phyloP scores from a whole-genome alignment of 257 asterid genomes.

The Scutellaria galericulata region DNA sequence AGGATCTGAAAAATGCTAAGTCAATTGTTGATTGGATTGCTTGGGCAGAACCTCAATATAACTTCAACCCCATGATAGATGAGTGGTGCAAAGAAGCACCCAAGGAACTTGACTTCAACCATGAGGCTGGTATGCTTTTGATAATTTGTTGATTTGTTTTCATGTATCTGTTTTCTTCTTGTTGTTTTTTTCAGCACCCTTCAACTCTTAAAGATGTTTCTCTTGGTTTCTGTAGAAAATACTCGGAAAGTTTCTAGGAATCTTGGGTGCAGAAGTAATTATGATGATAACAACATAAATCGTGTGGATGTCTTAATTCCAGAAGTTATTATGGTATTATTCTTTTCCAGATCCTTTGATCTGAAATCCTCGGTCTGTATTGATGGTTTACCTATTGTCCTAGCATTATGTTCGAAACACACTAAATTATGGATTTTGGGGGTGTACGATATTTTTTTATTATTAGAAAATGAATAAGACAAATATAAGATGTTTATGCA shows the following conservation, averaged over 20 bases:
- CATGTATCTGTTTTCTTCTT: conserved; percentile 14
- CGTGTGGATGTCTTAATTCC: conserved; percentile 94
- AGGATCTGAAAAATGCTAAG: conserved; percentile 96
- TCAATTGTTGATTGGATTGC: conserved; percentile 97
- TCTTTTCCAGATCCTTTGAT: conserved; percentile 37
- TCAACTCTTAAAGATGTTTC: conserved; percentile 34
- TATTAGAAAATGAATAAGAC: conserved; percentile 6
- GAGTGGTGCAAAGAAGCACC: conserved; percentile 99
- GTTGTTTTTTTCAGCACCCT: background rate
- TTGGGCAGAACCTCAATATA: conserved; percentile 98
- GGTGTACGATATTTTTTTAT: conserved; percentile 4
- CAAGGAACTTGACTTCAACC: conserved; percentile 88
- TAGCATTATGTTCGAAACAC: background rate
- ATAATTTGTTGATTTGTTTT: conserved; percentile 27
- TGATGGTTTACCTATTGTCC: conserved; percentile 17
- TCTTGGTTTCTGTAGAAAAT: conserved; percentile 65
- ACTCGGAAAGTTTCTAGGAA: conserved; percentile 77
- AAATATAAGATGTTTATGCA: conserved; percentile 1
- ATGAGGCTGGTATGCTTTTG: conserved; percentile 79
- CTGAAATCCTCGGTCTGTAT: conserved; percentile 24
- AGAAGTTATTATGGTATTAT: conserved; percentile 78
- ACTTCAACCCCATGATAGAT: conserved; percentile 94
- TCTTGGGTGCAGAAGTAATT: conserved; percentile 64
- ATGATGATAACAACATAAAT: conserved; percentile 50
- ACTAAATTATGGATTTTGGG: conserved; percentile 1